Percentiles rank a stretch among this genome's conserved stretches.
Evolutionary conservation across 2,329 filamentous ascomycete species (phyloP).

Genomic region (Aspergillus puulaauensis): DNA sequence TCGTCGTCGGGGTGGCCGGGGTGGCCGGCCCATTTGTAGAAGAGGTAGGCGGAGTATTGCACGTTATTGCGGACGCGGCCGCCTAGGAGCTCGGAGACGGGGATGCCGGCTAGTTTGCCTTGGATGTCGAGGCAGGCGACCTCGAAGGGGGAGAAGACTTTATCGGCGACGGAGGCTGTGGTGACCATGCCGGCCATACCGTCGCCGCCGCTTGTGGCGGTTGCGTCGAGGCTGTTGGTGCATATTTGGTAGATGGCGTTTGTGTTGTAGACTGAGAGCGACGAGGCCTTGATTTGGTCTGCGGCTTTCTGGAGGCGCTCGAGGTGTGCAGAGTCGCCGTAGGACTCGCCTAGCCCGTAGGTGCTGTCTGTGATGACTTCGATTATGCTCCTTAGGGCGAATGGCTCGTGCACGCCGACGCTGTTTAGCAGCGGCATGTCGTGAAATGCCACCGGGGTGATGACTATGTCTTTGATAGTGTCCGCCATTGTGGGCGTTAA

Average conservation of each 20-base stretch:
- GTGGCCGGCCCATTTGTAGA: constrained; percentile 47
- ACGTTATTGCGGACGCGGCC: constrained; percentile 41
- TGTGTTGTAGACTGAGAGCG: constrained; percentile 9
- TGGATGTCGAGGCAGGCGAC: constrained; percentile 47
- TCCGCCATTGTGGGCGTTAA: neutral
- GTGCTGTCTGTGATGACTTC: constrained; percentile 34
- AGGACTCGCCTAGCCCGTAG: constrained; percentile 45
- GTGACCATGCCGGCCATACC: constrained; percentile 43
- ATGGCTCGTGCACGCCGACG: constrained; percentile 47
- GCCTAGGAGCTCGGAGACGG: constrained; percentile 42
- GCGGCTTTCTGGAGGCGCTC: constrained; percentile 33
- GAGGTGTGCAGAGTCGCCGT: constrained; percentile 42
- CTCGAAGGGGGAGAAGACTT: constrained; percentile 46
- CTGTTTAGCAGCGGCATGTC: constrained; percentile 48
- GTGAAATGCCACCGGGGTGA: constrained; percentile 47
- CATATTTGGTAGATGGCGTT: constrained; percentile 28
- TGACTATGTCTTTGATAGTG: constrained; percentile 39
- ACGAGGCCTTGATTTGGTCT: neutral
- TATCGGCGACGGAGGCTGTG: constrained; percentile 42
- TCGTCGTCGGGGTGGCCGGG: constrained; percentile 42
- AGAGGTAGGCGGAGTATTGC: constrained; percentile 47
- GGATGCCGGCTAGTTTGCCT: constrained; percentile 41
- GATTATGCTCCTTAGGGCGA: constrained; percentile 44
- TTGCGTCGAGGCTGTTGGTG: constrained; percentile 16
- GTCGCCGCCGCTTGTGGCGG: constrained; percentile 25